These are phyloP conservation scores for Nidularia sp. DNA, from an alignment of 768 basidiomycete genomes.

Conservation along the genomic window DNA sequence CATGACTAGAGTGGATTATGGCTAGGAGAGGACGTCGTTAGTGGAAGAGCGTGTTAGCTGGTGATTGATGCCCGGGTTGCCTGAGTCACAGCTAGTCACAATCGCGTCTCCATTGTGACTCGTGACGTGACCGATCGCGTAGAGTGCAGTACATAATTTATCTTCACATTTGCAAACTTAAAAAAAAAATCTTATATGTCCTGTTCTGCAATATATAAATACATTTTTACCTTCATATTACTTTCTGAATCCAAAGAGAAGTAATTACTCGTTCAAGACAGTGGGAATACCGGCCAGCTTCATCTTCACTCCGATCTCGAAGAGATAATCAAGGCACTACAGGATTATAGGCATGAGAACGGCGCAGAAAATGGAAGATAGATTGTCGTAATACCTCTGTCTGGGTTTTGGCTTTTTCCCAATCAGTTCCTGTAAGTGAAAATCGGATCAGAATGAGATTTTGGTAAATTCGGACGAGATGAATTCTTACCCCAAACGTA, in stretches of 20 bases:
- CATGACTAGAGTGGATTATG: no score
- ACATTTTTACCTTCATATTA: background rate
- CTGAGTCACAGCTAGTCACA: no score
- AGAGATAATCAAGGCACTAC: conserved; percentile 86
- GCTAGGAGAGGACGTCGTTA: no score
- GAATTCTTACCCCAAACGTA: conserved; percentile 72
- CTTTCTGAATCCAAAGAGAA: background rate
- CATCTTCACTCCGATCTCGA: conserved; percentile 86
- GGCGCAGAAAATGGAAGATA: background rate
- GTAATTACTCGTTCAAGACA: conserved; percentile 14
- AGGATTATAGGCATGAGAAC: background rate
- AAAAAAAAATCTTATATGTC: no score
- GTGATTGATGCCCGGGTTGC: background rate
- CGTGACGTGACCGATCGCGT: conserved; percentile 19
- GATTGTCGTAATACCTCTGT: conserved; percentile 51
- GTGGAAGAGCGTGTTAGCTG: background rate
- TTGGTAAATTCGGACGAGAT: no score
- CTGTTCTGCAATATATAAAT: background rate
- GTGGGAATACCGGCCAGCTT: conserved; percentile 58
- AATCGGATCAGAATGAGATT: background rate
- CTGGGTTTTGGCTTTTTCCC: conserved; percentile 89
- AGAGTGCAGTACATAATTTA: background rate
- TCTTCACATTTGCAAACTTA: background rate
- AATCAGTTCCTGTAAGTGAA: conserved; percentile 45
- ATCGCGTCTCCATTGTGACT: no score